Percentiles rank a stretch among this genome's conserved stretches.
Conservation (phyloP, 2,329 filamentous ascomycete genomes). For the Arthrobotrys conoides region DNA sequence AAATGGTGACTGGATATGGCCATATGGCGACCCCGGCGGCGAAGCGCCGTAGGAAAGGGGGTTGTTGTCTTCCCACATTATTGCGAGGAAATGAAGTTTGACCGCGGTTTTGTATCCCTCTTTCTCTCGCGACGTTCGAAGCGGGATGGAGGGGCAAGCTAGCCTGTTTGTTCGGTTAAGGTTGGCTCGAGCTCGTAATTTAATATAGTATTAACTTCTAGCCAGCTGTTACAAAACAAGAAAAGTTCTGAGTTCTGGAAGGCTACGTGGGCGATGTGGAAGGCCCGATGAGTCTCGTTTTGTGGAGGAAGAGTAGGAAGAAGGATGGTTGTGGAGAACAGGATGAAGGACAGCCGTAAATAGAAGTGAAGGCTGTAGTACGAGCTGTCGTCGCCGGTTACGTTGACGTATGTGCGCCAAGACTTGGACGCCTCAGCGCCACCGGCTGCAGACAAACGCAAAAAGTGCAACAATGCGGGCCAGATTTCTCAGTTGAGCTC, state of each 20-base stretch:
- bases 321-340: neutral
- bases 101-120: neutral
- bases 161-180: slow-evolving; percentile 5
- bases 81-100: neutral
- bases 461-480: slow-evolving; percentile 2
- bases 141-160: slow-evolving; percentile 51
- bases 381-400: slow-evolving; percentile 17
- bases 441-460: neutral
- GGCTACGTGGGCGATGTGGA: neutral
- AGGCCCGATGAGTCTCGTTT: neutral
- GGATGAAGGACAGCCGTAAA: neutral
- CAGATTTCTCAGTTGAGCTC: too few species aligned
- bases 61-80: slow-evolving; percentile 65
- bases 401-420: slow-evolving; percentile 60
- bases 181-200: neutral
- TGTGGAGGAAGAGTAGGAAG: neutral
- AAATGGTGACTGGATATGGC: slow-evolving; percentile 50
- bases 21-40: slow-evolving; percentile 61
- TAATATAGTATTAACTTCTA: neutral
- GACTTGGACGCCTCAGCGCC: slow-evolving; percentile 29
- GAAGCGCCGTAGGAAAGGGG: slow-evolving; percentile 64
- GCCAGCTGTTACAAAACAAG: neutral
- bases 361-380: slow-evolving; percentile 10
- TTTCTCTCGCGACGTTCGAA: slow-evolving; percentile 25
- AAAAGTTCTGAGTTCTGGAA: neutral